phyloP scores from a whole-genome alignment of 768 basidiomycete species.

The Solioccasus polychromus region DNA sequence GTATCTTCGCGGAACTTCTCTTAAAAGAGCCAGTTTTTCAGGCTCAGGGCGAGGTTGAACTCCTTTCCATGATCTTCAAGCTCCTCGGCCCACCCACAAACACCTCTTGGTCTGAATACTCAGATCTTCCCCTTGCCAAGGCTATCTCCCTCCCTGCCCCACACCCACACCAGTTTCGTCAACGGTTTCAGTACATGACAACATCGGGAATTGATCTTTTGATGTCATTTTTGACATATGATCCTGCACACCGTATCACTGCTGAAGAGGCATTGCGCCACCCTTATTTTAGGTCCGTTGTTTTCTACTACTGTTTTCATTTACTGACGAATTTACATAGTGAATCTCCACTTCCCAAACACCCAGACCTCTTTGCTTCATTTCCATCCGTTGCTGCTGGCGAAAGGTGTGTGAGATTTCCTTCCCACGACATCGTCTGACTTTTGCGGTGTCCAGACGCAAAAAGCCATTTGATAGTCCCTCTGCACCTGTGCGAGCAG shows the following conservation, averaged over 20 bases:
- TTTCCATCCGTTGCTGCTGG: slow-evolving; percentile 97
- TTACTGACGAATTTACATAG: slow-evolving; percentile 37
- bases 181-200: slow-evolving; percentile 84
- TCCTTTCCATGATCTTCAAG: slow-evolving; percentile 92
- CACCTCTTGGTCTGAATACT: slow-evolving; percentile 83
- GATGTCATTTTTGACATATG: slow-evolving; percentile 79
- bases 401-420: slow-evolving; percentile 63
- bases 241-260: slow-evolving; percentile 80
- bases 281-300: slow-evolving; percentile 78
- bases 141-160: slow-evolving; percentile 73
- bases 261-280: slow-evolving; percentile 90
- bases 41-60: slow-evolving; percentile 92
- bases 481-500: slow-evolving; percentile 71
- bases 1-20: slow-evolving; percentile 96
- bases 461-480: slow-evolving; percentile 78
- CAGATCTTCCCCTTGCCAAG: slow-evolving; percentile 74
- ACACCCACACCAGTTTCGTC: slow-evolving; percentile 72
- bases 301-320: not conserved
- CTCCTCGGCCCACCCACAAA: slow-evolving; percentile 91
- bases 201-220: slow-evolving; percentile 82
- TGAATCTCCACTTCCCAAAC: slow-evolving; percentile 93
- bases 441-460: slow-evolving; percentile 44
- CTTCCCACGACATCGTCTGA: slow-evolving; percentile 3
- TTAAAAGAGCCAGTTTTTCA: slow-evolving; percentile 96
- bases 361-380: slow-evolving; percentile 91